Conservation (phyloP, 2,329 filamentous ascomycete species). For the Alternaria ventricosa region DNA sequence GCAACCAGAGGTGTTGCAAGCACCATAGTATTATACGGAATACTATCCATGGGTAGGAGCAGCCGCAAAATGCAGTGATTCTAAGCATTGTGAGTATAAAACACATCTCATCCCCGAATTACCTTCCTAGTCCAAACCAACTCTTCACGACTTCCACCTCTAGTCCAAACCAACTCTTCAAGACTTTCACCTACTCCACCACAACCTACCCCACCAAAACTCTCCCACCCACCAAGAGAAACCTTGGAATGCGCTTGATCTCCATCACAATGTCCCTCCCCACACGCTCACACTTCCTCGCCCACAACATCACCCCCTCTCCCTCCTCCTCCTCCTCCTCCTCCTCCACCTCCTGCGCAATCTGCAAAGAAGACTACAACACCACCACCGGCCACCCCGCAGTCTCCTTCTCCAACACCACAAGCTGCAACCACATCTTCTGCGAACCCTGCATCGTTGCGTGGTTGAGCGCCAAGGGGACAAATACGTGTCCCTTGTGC, state of each 20-base stretch:
- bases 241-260: background rate
- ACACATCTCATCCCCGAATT: too few species aligned
- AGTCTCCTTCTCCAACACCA: background rate
- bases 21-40: background rate
- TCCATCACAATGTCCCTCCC: background rate
- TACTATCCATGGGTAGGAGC: background rate
- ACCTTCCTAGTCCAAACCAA: background rate
- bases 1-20: background rate
- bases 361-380: slow-evolving; percentile 2
- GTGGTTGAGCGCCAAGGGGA: background rate
- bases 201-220: background rate
- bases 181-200: background rate
- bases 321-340: background rate
- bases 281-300: background rate
- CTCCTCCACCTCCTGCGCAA: background rate
- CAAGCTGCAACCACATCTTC: slow-evolving; percentile 8
- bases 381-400: background rate
- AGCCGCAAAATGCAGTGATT: background rate
- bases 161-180: background rate
- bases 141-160: background rate
- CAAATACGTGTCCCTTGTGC: slow-evolving; percentile 3
- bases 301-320: background rate
- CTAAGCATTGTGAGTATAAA: background rate
- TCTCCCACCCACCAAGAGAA: background rate
- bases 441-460: background rate